A percentile compares a stretch with the other conserved stretches of the same genome.
Evolutionary conservation across 83 land plant species (phyloP).

Genomic region (Thuja plicata): DNA sequence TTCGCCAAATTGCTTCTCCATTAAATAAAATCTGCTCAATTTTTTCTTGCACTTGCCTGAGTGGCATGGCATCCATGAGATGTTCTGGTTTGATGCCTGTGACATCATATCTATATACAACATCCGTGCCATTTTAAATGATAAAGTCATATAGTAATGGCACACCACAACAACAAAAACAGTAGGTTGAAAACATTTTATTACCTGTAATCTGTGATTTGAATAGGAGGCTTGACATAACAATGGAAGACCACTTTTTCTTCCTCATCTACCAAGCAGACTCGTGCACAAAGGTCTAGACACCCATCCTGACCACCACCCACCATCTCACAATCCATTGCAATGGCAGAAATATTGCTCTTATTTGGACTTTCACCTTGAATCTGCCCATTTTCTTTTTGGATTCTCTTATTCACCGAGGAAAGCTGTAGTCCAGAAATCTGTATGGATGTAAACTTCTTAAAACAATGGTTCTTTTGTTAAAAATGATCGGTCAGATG

Average conservation of each 20-base stretch:
- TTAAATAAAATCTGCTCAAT: too few species aligned
- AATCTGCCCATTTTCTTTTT: background rate
- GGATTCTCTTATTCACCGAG: background rate
- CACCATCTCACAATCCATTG: conserved; percentile 85
- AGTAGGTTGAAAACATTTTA: background rate
- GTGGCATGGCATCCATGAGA: too few species aligned
- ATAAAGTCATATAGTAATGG: too few species aligned
- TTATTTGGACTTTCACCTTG: background rate
- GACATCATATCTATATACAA: too few species aligned
- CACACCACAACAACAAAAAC: background rate
- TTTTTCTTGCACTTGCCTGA: too few species aligned
- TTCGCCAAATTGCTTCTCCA: too few species aligned
- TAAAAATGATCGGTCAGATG: background rate
- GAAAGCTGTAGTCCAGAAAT: background rate
- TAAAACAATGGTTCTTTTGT: background rate
- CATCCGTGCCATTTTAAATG: too few species aligned
- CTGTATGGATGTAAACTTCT: background rate
- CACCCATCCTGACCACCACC: conserved; percentile 78
- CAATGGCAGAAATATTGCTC: conserved; percentile 19
- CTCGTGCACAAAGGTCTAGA: conserved; percentile 61
- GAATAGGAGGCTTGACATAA: conserved; percentile 54
- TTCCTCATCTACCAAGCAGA: conserved; percentile 76
- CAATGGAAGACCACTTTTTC: conserved; percentile 61
- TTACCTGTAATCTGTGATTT: conserved; percentile 76
- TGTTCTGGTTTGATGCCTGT: too few species aligned